These are phyloP conservation scores for Zygosaccharomyces sapae DNA, from an alignment of 1,139 yeast genomes.

Conservation along the genomic window DNA sequence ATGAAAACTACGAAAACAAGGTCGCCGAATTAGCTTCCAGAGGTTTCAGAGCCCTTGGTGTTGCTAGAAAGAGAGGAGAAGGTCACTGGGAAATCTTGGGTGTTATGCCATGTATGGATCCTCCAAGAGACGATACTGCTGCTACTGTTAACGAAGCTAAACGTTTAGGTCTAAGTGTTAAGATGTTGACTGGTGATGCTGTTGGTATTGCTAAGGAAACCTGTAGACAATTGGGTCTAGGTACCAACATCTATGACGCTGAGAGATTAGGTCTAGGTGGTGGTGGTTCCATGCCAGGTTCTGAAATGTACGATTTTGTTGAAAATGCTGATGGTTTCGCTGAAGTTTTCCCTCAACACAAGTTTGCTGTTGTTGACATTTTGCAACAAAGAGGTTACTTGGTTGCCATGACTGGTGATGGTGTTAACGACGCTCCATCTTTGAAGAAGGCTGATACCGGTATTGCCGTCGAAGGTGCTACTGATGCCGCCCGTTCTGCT, in stretches of 20 bases:
- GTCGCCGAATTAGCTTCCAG: slow-evolving; percentile 96
- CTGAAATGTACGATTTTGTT: slow-evolving; percentile 92
- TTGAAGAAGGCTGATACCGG: slow-evolving; percentile 95
- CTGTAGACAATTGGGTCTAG: slow-evolving; percentile 95
- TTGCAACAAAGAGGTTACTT: slow-evolving; percentile 81
- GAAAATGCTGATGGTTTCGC: slow-evolving; percentile 97
- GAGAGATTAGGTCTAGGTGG: slow-evolving; percentile 96
- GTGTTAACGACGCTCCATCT: slow-evolving; percentile 96
- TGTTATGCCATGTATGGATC: slow-evolving; percentile 98
- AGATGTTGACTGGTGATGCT: slow-evolving; percentile 99
- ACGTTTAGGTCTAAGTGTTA: slow-evolving; percentile 88
- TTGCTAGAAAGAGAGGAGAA: slow-evolving; percentile 98
- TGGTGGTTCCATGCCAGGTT: slow-evolving; percentile 95
- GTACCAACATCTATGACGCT: slow-evolving; percentile 95
- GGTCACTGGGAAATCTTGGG: slow-evolving; percentile 98
- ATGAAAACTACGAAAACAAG: slow-evolving; percentile 92
- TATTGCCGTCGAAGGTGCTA: slow-evolving; percentile 96
- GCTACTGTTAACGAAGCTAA: slow-evolving; percentile 92
- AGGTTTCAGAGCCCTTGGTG: slow-evolving; percentile 99
- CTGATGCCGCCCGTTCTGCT: slow-evolving; percentile 95
- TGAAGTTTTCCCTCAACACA: slow-evolving; percentile 96
- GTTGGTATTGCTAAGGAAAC: slow-evolving; percentile 99
- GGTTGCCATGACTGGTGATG: slow-evolving; percentile 98
- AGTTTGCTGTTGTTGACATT: slow-evolving; percentile 86
- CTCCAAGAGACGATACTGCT: slow-evolving; percentile 98